Percentiles rank a stretch among this genome's conserved stretches.
phyloP scores from a whole-genome alignment of 768 basidiomycete species.

The Mycena capillaripes region DNA sequence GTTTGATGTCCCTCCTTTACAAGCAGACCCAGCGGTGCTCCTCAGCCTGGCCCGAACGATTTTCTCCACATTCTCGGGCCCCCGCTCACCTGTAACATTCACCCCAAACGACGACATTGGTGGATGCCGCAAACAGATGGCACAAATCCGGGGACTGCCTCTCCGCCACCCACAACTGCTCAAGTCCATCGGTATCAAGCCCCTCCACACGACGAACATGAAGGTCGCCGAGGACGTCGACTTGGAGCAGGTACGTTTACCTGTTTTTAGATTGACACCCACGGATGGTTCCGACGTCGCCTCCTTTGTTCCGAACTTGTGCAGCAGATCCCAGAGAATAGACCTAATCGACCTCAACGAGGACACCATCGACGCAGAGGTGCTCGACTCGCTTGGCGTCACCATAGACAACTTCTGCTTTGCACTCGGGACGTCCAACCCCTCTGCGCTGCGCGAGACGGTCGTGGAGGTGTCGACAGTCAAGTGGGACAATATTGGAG shows the following conservation, averaged over 20 bases:
- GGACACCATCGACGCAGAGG: constrained; percentile 99
- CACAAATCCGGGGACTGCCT: constrained; percentile 98
- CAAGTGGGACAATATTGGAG: constrained; percentile 99
- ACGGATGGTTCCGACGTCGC: constrained; percentile 99
- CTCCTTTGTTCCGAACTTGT: constrained; percentile 98
- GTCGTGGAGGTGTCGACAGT: constrained; percentile 99
- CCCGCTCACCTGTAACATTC: too few species aligned
- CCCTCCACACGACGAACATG: constrained; percentile 99
- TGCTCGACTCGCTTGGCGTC: constrained; percentile 97
- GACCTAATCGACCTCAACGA: constrained; percentile 95
- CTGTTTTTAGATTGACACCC: constrained; percentile 89
- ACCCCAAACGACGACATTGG: constrained; percentile 99
- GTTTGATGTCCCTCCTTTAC: constrained; percentile 33
- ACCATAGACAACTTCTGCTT: constrained; percentile 99
- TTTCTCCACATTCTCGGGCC: constrained; percentile 91
- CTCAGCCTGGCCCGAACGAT: constrained; percentile 92
- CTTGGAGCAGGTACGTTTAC: constrained; percentile 81
- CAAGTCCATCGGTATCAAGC: constrained; percentile 99
- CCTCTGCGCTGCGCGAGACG: constrained; percentile 98
- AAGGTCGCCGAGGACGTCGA: constrained; percentile 97
- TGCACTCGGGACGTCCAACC: constrained; percentile 97
- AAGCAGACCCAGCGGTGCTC: constrained; percentile 88
- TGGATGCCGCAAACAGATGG: constrained; percentile 99
- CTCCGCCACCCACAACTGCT: constrained; percentile 98
- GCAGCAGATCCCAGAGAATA: constrained; percentile 99